Conservation (phyloP, 2,329 filamentous ascomycete genomes). For the Simplicillium sp. region DNA sequence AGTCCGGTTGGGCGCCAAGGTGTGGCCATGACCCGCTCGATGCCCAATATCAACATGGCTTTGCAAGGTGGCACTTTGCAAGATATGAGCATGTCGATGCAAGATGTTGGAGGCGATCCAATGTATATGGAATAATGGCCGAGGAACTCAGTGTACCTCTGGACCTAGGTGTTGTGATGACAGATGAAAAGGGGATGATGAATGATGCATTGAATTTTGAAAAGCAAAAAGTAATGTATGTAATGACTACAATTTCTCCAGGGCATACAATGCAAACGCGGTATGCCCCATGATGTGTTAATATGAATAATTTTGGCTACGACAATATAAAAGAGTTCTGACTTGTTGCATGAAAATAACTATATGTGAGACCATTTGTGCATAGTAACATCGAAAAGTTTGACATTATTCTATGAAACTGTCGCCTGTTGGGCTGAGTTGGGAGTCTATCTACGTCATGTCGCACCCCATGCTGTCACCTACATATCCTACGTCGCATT, state of each 20-base stretch:
- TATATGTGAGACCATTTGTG: no score
- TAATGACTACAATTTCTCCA: conserved; percentile 20
- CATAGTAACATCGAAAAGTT: no score
- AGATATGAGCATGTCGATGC: conserved; percentile 36
- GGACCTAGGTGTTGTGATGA: neutral
- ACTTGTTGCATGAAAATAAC: no score
- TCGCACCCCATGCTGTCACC: no score
- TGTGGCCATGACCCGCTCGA: conserved; percentile 32
- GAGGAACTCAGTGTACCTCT: no score
- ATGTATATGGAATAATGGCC: conserved; percentile 41
- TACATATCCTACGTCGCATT: no score
- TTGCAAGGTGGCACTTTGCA: conserved; percentile 30
- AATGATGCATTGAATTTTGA: conserved; percentile 1
- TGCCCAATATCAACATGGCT: conserved; percentile 35
- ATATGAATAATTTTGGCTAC: conserved; percentile 15
- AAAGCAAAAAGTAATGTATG: conserved; percentile 5
- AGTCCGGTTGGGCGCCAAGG: conserved; percentile 24
- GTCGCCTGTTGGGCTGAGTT: no score
- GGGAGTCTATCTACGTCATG: no score
- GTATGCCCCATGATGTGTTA: conserved; percentile 17
- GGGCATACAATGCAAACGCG: conserved; percentile 10
- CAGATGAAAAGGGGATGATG: neutral
- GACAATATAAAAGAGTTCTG: neutral
- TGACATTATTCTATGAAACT: no score
- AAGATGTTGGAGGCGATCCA: conserved; percentile 31